Evolutionary conservation across 163 green algal genomes (phyloP).

Genomic region (Scenedesmus sp.): DNA sequence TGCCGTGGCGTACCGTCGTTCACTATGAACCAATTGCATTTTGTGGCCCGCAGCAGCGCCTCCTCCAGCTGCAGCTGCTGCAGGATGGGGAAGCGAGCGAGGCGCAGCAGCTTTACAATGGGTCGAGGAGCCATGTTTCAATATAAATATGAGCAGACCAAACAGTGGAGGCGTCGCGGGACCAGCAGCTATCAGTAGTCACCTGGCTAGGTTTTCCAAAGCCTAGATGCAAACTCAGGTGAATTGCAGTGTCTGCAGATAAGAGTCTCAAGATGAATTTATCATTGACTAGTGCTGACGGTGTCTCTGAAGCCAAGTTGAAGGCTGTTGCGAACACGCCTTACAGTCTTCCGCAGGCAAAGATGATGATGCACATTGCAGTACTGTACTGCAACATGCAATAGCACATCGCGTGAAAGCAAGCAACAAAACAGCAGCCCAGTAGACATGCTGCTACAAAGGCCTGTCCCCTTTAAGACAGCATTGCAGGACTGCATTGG

Average conservation of each 20-base stretch:
- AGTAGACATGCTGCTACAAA: not conserved
- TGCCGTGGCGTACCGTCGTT: slow-evolving; percentile 86
- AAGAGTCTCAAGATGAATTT: too few relatives aligned
- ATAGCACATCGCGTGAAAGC: not conserved
- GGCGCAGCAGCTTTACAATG: slow-evolving; percentile 58
- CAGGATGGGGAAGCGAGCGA: slow-evolving; percentile 78
- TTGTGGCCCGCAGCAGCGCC: slow-evolving; percentile 81
- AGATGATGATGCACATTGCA: not conserved
- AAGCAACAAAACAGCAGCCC: not conserved
- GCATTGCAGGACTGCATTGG: not conserved
- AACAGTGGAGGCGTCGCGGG: too few relatives aligned
- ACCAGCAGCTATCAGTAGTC: too few relatives aligned
- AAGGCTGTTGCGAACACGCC: too few relatives aligned
- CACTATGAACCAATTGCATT: slow-evolving; percentile 90
- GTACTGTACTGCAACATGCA: not conserved
- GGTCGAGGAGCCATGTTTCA: not conserved
- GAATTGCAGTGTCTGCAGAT: too few relatives aligned
- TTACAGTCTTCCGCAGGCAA: not conserved
- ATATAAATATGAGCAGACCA: too few relatives aligned
- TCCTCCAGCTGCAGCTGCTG: slow-evolving; percentile 91
- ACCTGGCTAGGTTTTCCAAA: not conserved
- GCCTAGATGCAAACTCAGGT: too few relatives aligned
- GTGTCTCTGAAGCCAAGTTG: too few relatives aligned
- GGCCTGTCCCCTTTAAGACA: not conserved
- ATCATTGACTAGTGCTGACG: too few relatives aligned